These are phyloP conservation scores for Thinopyrum elongatum DNA, from an alignment of 176 grass and related monocot genomes.

Conservation along the genomic window DNA sequence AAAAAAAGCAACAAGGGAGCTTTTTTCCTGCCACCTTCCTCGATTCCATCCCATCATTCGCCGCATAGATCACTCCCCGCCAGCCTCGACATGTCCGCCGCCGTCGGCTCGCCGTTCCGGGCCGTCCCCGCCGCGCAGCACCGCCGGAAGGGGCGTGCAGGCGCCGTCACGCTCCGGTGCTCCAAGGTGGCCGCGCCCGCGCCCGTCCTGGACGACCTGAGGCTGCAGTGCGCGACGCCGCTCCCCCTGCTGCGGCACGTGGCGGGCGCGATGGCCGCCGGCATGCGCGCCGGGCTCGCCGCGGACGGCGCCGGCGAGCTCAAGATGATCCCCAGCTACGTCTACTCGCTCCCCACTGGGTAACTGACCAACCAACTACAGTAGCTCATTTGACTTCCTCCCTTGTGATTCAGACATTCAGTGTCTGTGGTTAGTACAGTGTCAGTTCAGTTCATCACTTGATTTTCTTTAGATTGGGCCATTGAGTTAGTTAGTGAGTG, in stretches of 20 bases:
- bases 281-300: constrained; percentile 32
- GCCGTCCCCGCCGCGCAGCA: not conserved
- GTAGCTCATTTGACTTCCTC: not conserved
- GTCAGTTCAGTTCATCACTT: not conserved
- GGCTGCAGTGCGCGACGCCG: constrained; percentile 36
- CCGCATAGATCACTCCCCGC: not conserved
- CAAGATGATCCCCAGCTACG: constrained; percentile 56
- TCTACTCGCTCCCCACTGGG: constrained; percentile 44
- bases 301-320: constrained; percentile 36
- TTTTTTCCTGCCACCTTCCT: constrained; percentile 15
- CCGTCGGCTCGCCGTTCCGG: not conserved
- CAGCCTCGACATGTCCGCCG: constrained; percentile 14
- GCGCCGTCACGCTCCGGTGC: constrained; percentile 21
- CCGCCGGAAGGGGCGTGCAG: not conserved
- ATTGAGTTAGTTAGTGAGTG: too few relatives aligned
- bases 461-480: not conserved
- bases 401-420: not conserved
- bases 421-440: not conserved
- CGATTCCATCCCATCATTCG: not conserved
- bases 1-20: not conserved
- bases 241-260: constrained; percentile 43
- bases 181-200: not conserved
- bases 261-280: constrained; percentile 28
- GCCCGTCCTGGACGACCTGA: constrained; percentile 30
- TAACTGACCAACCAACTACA: not conserved